Evolutionary conservation across 192 early-diverging fungal species (phyloP), one percentile per base, ranked within the genome.

Genomic region (Backusella australiensis): DNA sequence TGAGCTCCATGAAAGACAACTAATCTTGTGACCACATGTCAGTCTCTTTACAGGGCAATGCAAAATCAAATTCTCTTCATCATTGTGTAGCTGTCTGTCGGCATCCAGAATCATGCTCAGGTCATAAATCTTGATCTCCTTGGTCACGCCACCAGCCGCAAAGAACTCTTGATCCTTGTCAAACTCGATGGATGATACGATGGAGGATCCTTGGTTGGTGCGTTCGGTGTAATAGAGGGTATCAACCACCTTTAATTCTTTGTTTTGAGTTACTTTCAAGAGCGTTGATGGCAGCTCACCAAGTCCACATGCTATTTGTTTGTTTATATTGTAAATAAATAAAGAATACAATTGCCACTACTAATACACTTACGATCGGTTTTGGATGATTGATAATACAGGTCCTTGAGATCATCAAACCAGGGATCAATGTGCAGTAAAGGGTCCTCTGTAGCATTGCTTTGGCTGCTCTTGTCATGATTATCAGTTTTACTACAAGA

Each of bases 151-250:
- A 41, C 94, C 97, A 0, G 93, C 93, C 0, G 96, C 97, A 89
- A 99, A 97, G 53, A 92, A 93, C 81, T 96, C 93, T 71, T 96
- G 93, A 77, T 99, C 96, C 49, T 91, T 85, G 82, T 97, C 95
- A 86, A 99, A 98, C 80, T 96, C 96, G 53, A 99, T 94, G 41
- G 94, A 92, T 0, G 93, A 94, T 3, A 99, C 94, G 75, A 99
- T 97, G 1, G 93, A 93, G 0, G 93, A 89, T 14, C 81, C 85
- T 0, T 84, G 84, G 17, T 80, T 89, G 46, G 46, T 49, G 65
- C 86, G 89, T 78, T 98, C 94, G 9, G 90, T 90, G 81, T 95
- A 97, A 49, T 92, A 84, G 35, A 99, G 83, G 1, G 86, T 92
- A 19, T 96, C 94, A 71, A 97, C 80, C 6, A 92, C 87, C 32